Evolutionary conservation across 2,329 filamentous ascomycete genomes (phyloP).

Genomic region (Colletotrichum sp.): DNA sequence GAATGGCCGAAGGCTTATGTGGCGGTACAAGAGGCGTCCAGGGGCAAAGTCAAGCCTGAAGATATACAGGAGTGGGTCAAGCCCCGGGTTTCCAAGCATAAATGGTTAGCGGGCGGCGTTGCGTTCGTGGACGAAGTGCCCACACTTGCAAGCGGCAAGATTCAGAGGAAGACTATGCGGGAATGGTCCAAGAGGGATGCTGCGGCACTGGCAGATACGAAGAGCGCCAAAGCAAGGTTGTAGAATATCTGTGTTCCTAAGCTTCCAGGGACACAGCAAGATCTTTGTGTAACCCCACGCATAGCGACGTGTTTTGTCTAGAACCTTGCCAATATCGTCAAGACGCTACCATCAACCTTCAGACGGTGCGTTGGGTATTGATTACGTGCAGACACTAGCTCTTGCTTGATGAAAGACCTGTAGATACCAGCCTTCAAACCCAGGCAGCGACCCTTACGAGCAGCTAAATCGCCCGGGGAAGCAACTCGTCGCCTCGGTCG

Average conservation of each 20-base stretch:
- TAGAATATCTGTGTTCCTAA: background rate
- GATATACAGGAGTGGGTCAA: slow-evolving; percentile 57
- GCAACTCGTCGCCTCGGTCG: background rate
- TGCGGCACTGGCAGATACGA: slow-evolving; percentile 25
- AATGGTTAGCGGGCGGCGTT: slow-evolving; percentile 55
- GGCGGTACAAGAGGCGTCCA: slow-evolving; percentile 49
- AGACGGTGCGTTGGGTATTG: background rate
- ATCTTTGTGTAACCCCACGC: background rate
- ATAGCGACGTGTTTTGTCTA: background rate
- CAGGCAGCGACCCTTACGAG: background rate
- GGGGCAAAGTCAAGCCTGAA: slow-evolving; percentile 48
- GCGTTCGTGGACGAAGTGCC: slow-evolving; percentile 61
- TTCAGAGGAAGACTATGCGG: slow-evolving; percentile 58
- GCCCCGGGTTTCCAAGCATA: slow-evolving; percentile 54
- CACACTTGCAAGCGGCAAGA: slow-evolving; percentile 63
- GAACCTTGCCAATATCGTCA: background rate
- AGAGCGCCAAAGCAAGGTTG: slow-evolving; percentile 5
- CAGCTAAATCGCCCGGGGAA: background rate
- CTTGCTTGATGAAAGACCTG: background rate
- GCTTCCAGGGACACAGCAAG: background rate
- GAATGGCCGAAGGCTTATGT: slow-evolving; percentile 61
- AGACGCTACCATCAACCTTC: background rate
- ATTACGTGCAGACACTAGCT: background rate
- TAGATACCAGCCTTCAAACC: background rate
- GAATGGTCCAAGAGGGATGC: slow-evolving; percentile 63